Base-by-base conservation (phyloP, 2,329 filamentous ascomycete genomes). In the Epichloe scottii region DNA sequence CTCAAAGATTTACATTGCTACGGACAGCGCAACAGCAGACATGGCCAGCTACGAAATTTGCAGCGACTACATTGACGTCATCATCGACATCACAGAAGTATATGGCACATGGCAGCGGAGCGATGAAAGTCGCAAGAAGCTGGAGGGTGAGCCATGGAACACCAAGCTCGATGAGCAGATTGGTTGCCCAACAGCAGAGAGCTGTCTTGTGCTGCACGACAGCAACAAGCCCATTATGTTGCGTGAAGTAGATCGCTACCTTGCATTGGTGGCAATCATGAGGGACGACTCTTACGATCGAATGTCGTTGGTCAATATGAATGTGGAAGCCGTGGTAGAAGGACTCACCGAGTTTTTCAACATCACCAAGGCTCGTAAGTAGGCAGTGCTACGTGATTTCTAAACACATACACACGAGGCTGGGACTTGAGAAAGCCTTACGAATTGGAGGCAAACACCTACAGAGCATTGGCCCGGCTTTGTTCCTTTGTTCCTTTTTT, bases 1-100 rank as follows among this genome's bases (percentile, higher is more conserved):
- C 59, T 95, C 88, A 70, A 98, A 98, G 72, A 95, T 98, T 55
- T 98, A 98, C 71, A 95, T 98, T 59, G 93, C 93, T 1, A 96
- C 91, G 5, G 93, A 98, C 66, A 93, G 85, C 33, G 85, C 87
- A 39, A 91, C 91, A 0, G 88, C 91, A 34, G 91, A 97, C 63
- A 93, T 96, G 77, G 86, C 87, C 41, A 91, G 87, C 65, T 98
- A 98, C 67, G 93, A 97, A 71, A 95, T 97, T 63, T 98, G 93
- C 71, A 95, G 89, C 47, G 93, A 98, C 65, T 97, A 95, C 65
- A 96, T 98, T 59, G 93, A 98, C 66, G 89, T 97, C 54, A 95
- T 98, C 55, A 91, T 97, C 53, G 93, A 98, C 65, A 86, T 97
- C 50, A 93, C 89, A 30, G 91, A 97, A 64, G 85, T 98, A 39